Base-by-base conservation (phyloP, 1,284 basidiomycete species). In the Cystobasidiaceae sp. region DNA sequence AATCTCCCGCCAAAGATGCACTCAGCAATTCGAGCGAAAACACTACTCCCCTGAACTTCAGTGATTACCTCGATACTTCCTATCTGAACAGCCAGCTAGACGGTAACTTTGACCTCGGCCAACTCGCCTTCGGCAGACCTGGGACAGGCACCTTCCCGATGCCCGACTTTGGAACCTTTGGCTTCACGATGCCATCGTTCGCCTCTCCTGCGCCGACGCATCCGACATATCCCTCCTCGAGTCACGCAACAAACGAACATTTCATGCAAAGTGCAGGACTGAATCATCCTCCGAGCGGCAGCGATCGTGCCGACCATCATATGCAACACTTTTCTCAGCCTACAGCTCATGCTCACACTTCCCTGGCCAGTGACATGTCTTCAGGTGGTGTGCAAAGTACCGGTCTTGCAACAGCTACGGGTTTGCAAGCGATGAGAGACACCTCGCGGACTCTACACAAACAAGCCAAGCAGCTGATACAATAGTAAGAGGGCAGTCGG, bases 381-480 rank as follows among this genome's bases (percentile, higher is more conserved):
- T 11, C 37, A 39, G 37, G 11, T 11, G 11, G n/a, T 39, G 37
- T 39, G 11, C 11, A n/a, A 11, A n/a, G 34, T 41, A 33, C 52
- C 7, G 34, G n/a, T 8, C 11, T 39, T 11, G 11, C 37, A n/a
- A 39, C 37, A 39, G 11, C 37, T 39, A 39, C 37, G 37, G 11
- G 11, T n/a, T 4, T 28, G n/a, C 21, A 21, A 55, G 21, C 52
- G 9, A 25, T 55, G 34, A 21, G n/a, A 27, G 34, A 55, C 7
- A 43, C 52, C 15, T 41, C 34, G 8, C 39, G 43, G 33, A 55
- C 52, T 7, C 39, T 55, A 17, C 52, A 43, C 15, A 39, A 55
- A 23, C 52, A 55, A 43, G 52, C 52, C 6, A 55, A 23, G 52
- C 52, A 55, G 13, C 23, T 55, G 34, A 55, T 55, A 13, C 39